A percentile compares a stretch with the other conserved stretches of the same genome.
Evolutionary conservation across 306 rosid species (phyloP).

Genomic region (Sindora glabra): DNA sequence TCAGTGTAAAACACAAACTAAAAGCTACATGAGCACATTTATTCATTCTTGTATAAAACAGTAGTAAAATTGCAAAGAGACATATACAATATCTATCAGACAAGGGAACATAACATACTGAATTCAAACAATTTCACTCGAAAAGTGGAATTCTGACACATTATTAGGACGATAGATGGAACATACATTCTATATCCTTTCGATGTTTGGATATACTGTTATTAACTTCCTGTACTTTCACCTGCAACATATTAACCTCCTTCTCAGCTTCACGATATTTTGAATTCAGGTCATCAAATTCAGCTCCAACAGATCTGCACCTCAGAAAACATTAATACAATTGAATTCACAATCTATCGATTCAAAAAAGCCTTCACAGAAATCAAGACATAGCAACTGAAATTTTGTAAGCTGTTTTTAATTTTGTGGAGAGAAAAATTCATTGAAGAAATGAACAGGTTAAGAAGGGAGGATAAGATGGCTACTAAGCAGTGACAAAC

Average conservation of each 20-base stretch:
- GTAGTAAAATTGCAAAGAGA: neutral
- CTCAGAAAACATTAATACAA: slow-evolving; percentile 6
- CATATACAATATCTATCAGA: neutral
- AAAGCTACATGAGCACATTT: neutral
- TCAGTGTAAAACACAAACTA: neutral
- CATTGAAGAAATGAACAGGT: too few relatives aligned
- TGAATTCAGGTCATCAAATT: slow-evolving; percentile 60
- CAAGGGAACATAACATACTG: neutral
- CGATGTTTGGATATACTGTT: slow-evolving; percentile 52
- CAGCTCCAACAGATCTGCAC: slow-evolving; percentile 52
- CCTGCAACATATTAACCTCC: slow-evolving; percentile 75
- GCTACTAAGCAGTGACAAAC: too few relatives aligned
- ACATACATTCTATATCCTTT: slow-evolving; percentile 83
- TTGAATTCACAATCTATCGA: neutral
- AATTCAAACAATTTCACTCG: slow-evolving; percentile 6
- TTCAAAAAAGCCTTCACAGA: neutral
- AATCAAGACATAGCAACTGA: neutral
- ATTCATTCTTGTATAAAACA: neutral
- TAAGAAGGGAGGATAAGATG: too few relatives aligned
- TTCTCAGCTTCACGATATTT: slow-evolving; percentile 75
- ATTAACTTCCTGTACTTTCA: slow-evolving; percentile 63
- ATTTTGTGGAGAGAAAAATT: too few relatives aligned
- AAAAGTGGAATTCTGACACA: neutral
- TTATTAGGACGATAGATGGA: slow-evolving; percentile 8
- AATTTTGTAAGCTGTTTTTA: too few relatives aligned